A percentile compares a stretch with the other conserved stretches of the same genome.
Conservation (phyloP, 108 stramenopile genomes). For the Skeletonema marinoi region DNA sequence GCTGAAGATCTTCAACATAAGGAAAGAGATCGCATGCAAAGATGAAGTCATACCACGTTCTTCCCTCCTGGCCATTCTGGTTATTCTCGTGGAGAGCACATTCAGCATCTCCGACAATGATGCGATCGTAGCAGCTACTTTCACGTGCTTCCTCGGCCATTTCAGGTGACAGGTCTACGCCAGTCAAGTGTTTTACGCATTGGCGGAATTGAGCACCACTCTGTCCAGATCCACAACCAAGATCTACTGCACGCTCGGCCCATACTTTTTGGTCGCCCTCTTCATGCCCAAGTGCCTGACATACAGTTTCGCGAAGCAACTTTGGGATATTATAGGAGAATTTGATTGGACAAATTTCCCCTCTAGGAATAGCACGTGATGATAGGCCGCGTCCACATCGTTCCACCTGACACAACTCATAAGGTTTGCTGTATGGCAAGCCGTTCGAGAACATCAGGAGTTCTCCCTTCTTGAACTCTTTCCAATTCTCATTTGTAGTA, state of each 20-base stretch:
- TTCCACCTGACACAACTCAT: conserved; percentile 36
- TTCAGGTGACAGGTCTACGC: conserved; percentile 68
- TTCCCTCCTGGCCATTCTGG: conserved; percentile 6
- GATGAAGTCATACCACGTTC: conserved; percentile 54
- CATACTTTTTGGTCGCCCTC: conserved; percentile 19
- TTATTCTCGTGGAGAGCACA: conserved; percentile 38
- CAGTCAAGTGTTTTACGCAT: conserved; percentile 49
- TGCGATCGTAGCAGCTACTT: conserved; percentile 58
- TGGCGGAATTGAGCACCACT: conserved; percentile 60
- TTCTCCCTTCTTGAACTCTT: conserved; percentile 76
- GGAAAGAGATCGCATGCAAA: conserved; percentile 77
- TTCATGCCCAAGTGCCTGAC: conserved; percentile 24
- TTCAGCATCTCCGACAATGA: conserved; percentile 58
- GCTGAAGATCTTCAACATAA: conserved; percentile 60
- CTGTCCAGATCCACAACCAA: conserved; percentile 75
- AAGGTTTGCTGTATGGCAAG: conserved; percentile 36
- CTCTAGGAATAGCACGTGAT: conserved; percentile 37
- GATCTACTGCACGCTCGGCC: conserved; percentile 51
- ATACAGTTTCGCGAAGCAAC: conserved; percentile 25
- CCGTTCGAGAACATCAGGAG: conserved; percentile 57
- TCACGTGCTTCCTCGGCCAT: conserved; percentile 69
- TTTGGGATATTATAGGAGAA: conserved; percentile 40
- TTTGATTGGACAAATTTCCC: conserved; percentile 31
- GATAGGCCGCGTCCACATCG: conserved; percentile 29
- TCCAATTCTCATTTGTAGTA: conserved; percentile 75